Percentiles rank a stretch among this genome's conserved stretches.
Evolutionary conservation across 345 rosid species (phyloP).

Genomic region (Moringa oleifera): DNA sequence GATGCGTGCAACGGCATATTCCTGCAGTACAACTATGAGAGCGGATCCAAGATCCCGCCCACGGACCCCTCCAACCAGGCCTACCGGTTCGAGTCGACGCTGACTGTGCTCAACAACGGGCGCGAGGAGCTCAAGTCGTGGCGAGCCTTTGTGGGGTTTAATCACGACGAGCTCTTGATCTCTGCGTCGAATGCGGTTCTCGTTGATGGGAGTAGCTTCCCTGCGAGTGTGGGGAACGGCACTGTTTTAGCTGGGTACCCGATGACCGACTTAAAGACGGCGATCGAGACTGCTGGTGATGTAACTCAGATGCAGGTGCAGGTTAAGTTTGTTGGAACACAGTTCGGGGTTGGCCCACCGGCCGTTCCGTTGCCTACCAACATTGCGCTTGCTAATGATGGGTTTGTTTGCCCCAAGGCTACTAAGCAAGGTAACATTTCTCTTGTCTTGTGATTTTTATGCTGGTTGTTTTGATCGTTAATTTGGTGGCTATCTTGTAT

Average conservation of each 20-base stretch:
- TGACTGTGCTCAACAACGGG: slow-evolving; percentile 69
- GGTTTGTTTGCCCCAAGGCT: slow-evolving; percentile 50
- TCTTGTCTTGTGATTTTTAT: background rate
- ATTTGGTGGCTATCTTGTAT: background rate
- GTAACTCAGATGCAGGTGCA: slow-evolving; percentile 66
- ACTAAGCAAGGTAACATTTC: slow-evolving; percentile 42
- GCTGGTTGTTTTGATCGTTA: no score
- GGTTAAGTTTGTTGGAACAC: slow-evolving; percentile 76
- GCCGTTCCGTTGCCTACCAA: slow-evolving; percentile 62
- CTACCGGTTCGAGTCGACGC: slow-evolving; percentile 75
- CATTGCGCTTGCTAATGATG: slow-evolving; percentile 73
- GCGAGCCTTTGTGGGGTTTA: slow-evolving; percentile 67
- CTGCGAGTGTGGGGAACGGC: slow-evolving; percentile 73
- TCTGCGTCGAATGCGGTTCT: slow-evolving; percentile 72
- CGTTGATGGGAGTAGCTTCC: slow-evolving; percentile 62
- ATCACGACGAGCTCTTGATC: slow-evolving; percentile 66
- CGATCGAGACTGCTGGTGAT: slow-evolving; percentile 94
- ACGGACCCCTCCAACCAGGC: slow-evolving; percentile 56
- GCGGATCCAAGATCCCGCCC: slow-evolving; percentile 59
- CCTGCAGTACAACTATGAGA: slow-evolving; percentile 47
- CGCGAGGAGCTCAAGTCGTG: slow-evolving; percentile 67
- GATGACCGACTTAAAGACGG: slow-evolving; percentile 68
- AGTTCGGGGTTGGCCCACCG: slow-evolving; percentile 74
- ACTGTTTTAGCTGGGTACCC: slow-evolving; percentile 79
- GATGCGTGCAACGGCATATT: slow-evolving; percentile 65